A percentile compares a stretch with the other conserved stretches of the same genome.
Evolutionary conservation across 768 basidiomycete species (phyloP).

Genomic region (Daedaleopsis sinensis): DNA sequence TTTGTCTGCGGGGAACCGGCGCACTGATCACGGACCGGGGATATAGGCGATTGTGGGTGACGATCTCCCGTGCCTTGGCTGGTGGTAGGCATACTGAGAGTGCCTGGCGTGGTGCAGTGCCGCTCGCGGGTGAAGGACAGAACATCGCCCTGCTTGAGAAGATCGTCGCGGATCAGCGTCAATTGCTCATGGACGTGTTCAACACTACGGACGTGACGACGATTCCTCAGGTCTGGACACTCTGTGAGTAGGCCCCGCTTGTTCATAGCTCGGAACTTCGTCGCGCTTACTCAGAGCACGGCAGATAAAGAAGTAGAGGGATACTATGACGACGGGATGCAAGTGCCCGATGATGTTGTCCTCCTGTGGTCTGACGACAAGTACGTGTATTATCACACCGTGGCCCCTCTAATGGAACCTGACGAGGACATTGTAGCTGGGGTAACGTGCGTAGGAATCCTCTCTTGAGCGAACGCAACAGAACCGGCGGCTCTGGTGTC

Average conservation of each 20-base stretch:
- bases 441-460: conserved; percentile 72
- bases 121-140: conserved; percentile 48
- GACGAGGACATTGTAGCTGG: conserved; percentile 45
- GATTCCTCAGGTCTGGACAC: conserved; percentile 69
- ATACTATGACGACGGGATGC: conserved; percentile 65
- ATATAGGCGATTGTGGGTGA: conserved; percentile 47
- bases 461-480: conserved; percentile 51
- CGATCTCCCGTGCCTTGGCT: background rate
- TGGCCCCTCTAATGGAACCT: background rate
- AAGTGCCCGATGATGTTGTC: conserved; percentile 65
- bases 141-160: conserved; percentile 55
- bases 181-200: conserved; percentile 58
- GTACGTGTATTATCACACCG: conserved; percentile 35
- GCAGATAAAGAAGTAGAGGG: conserved; percentile 65
- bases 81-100: background rate
- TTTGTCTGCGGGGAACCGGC: background rate
- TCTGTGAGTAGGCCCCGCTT: conserved; percentile 42
- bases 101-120: conserved; percentile 37
- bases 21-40: background rate
- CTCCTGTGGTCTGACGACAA: conserved; percentile 77
- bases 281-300: too few species aligned
- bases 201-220: conserved; percentile 45
- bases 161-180: conserved; percentile 62
- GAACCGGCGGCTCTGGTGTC: conserved; percentile 69
- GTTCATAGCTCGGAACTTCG: too few species aligned